Evolutionary conservation across 768 basidiomycete species (phyloP), one percentile per base, ranked within the genome.

Genomic region (Auriscalpium orientale): DNA sequence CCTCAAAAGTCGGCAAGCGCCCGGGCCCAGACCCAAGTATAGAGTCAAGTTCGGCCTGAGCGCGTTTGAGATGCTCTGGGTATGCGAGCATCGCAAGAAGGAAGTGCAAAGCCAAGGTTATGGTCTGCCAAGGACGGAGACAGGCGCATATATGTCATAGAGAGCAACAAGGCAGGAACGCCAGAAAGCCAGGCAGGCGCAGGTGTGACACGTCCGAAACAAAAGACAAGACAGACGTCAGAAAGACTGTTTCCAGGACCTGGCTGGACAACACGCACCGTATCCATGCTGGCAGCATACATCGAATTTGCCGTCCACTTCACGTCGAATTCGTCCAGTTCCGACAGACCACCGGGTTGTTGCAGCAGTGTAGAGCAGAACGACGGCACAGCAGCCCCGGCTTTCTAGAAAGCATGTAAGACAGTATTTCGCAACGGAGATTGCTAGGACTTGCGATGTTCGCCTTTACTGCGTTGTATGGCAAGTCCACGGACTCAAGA

Each of bases 301-400:
- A 90, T 88, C 34, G 87, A 89, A 66, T 89, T 89, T n/a, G 89
- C 88, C 1, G 85, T 82, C 85, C 87, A 87, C 56, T 85, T 84
- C 47, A 89, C 72, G 61, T 90, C 87, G 58, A 82, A 82, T 62
- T 87, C 84, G 48, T 67, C 65, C 37, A 73, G 67, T 43, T 79
- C 77, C 40, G 40, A 15, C 6, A 43, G 40, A 18, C 40, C 18
- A 28, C 7, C 28, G 15, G 40, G 40, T 8, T 43, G 40, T 47
- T 83, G 82, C 13, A 89, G 72, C 18, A 88, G 70, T 9, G 78
- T 82, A 1, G 74, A 74, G 22, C 72, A 72, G 51, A 76, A 77
- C 10, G 74, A 78, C 3, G 73, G 61, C 20, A 63, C 65, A 16
- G 74, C 69, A 15, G 67, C 70, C 10, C 76, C 74, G 46, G 70